These are phyloP conservation scores for Apiotrichum sp. DNA, from an alignment of 1,284 basidiomycete species.

Conservation along the genomic window DNA sequence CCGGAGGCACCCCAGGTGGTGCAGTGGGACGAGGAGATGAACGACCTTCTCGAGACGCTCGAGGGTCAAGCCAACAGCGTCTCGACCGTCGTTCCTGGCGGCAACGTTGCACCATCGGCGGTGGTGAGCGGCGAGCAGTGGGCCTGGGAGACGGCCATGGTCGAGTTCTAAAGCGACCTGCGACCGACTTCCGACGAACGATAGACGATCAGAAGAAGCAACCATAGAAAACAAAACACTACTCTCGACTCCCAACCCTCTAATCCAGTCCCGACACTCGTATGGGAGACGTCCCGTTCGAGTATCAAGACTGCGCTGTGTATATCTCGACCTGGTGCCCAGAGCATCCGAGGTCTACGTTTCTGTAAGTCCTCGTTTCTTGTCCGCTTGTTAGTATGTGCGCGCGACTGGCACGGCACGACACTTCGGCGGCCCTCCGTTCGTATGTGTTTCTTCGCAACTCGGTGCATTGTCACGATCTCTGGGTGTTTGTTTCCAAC, in stretches of 20 bases:
- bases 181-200: not conserved
- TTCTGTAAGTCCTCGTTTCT: slow-evolving; percentile 9
- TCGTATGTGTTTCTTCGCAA: not conserved
- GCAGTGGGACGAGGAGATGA: slow-evolving; percentile 24
- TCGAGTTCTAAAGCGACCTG: slow-evolving; percentile 9
- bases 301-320: slow-evolving; percentile 1
- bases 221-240: slow-evolving; percentile 7
- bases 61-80: slow-evolving; percentile 13
- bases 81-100: slow-evolving; percentile 7
- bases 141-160: slow-evolving; percentile 19
- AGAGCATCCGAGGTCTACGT: too few relatives aligned
- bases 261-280: slow-evolving; percentile 1
- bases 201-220: slow-evolving; percentile 5
- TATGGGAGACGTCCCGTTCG: not conserved
- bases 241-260: not conserved
- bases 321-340: slow-evolving; percentile 3
- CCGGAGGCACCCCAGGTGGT: slow-evolving; percentile 17
- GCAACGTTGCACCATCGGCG: slow-evolving; percentile 4
- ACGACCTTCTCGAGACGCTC: slow-evolving; percentile 22
- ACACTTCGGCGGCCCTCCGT: not conserved
- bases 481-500: not conserved
- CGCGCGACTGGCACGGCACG: not conserved
- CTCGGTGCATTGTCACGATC: not conserved
- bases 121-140: slow-evolving; percentile 12
- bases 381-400: not conserved